Evolutionary conservation across 257 asterid genomes (phyloP), one percentile per base, ranked within the genome.

Genomic region (Nyctanthes arbortristis): DNA sequence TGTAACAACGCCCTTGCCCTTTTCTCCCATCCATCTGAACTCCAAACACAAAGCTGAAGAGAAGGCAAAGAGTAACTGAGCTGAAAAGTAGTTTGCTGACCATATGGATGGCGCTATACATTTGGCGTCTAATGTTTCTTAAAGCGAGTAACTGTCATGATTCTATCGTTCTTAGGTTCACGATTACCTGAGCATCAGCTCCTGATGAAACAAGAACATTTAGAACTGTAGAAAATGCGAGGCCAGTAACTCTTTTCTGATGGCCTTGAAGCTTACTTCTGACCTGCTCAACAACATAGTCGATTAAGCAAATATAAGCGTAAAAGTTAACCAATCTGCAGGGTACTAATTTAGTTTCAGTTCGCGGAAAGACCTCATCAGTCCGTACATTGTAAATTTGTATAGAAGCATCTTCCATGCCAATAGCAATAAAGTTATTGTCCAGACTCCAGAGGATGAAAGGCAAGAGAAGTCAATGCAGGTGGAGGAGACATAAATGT

Each of bases 401-500:
- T 74, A 89, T 77, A 28, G 91, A 71, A 60, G 87, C 63, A 60
- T 89, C 94, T 75, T 85, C 88, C 94, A 89, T 87, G 65, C 94
- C 96, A 49, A 89, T 79, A 27, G 90, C 96, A 71, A 89, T 56
- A 36, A 89, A 68, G 68, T 89, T 83, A 69, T 89, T 87, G 77
- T 87, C 92, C 77, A n/a, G n/a, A n/a, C n/a, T n/a, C n/a, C n/a
- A 67, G 78, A 47, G 96, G 94, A 65, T 84, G 90, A 70, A 87
- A 87, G 30, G 88, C 88, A 72, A 87, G 73, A 77, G 30, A 75
- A 3, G 94, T 89, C 32, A 92, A 89, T 0, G 90, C 94, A 2
- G 91, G 94, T 72, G 88, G 94, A 49, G 89, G 88, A 11, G 92
- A 70, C 88, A 87, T 84, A 68, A 85, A 81, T n/a, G 90, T 83